phyloP scores from a whole-genome alignment of 1,284 basidiomycete species.

The Flammula alnicola region DNA sequence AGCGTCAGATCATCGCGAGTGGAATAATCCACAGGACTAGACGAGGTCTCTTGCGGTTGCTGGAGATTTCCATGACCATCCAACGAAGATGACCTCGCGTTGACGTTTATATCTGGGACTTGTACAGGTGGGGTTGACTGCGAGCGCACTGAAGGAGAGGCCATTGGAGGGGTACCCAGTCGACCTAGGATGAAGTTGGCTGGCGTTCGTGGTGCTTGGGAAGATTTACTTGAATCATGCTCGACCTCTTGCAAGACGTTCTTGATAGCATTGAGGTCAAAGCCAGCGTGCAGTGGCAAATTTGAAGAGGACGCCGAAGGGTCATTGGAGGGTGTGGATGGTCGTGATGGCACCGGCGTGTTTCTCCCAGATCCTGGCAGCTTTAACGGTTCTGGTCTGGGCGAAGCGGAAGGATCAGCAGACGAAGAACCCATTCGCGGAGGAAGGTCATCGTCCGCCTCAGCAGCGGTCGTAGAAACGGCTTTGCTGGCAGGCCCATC shows the following conservation, averaged over 20 bases:
- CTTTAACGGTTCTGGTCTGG: conserved; percentile 1
- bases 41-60: background rate
- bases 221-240: conserved; percentile 16
- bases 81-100: conserved; percentile 21
- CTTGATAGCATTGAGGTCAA: conserved; percentile 62
- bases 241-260: conserved; percentile 43
- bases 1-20: conserved; percentile 9
- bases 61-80: conserved; percentile 11
- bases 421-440: conserved; percentile 41
- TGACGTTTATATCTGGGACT: conserved; percentile 6
- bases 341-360: conserved; percentile 25
- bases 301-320: conserved; percentile 16
- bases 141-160: conserved; percentile 19
- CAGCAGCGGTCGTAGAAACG: conserved; percentile 11
- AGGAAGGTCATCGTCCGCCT: conserved; percentile 48
- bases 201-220: conserved; percentile 4
- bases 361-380: conserved; percentile 16
- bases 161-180: conserved; percentile 18
- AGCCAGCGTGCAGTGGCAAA: conserved; percentile 53
- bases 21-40: background rate
- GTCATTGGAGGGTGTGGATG: conserved; percentile 24
- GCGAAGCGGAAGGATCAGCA: conserved; percentile 5
- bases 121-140: conserved; percentile 27
- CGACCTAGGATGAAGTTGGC: conserved; percentile 12
- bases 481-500: conserved; percentile 11